A percentile compares a stretch with the other conserved stretches of the same genome.
These are phyloP conservation scores for thale cress (Arabidopsis thaliana) DNA, from an alignment of 345 rosid genomes.

Conservation along the genomic window TAIR10.1 NC_003070.9:11939001-11939500, in stretches of 20 bases:
- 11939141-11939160: conserved; percentile 29
- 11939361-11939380: background rate
- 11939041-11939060: conserved; percentile 54
- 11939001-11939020: conserved; percentile 49
- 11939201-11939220: background rate
- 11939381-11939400: background rate
- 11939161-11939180: background rate
- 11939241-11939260: conserved; percentile 40
- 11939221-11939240: conserved; percentile 42
- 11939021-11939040: conserved; percentile 48
- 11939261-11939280: conserved; percentile 46
- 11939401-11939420: background rate
- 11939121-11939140: conserved; percentile 37
- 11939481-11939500: conserved; percentile 44
- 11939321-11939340: conserved; percentile 10
- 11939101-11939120: conserved; percentile 41
- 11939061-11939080: conserved; percentile 59
- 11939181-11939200: background rate
- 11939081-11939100: conserved; percentile 54
- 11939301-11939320: conserved; percentile 27
- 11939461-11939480: conserved; percentile 44
- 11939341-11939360: background rate
- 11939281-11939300: conserved; percentile 44
- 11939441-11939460: conserved; percentile 17
- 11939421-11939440: conserved; percentile 30